A percentile compares a stretch with the other conserved stretches of the same genome.
Conservation (phyloP, 1,139 yeast species). For the Ogataea hybrid region DNA sequence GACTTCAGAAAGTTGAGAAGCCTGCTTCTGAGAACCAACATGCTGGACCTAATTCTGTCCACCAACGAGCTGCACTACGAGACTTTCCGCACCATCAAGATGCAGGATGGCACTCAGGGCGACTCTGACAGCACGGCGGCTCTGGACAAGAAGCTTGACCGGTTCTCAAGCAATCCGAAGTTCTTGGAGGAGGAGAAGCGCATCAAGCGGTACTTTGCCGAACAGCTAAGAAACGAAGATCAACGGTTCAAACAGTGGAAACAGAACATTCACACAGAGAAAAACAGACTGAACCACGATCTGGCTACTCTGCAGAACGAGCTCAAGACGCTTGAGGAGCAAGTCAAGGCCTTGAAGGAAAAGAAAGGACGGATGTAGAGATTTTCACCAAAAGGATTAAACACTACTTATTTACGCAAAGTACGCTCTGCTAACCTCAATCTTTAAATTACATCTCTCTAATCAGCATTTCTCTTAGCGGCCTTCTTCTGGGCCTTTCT, state of each 20-base stretch:
- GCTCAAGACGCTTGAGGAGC: slow-evolving; percentile 69
- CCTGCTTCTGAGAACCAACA: slow-evolving; percentile 83
- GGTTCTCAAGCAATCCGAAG: slow-evolving; percentile 70
- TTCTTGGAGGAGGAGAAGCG: slow-evolving; percentile 96
- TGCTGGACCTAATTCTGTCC: slow-evolving; percentile 83
- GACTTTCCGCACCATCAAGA: slow-evolving; percentile 77
- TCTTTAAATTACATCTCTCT: slow-evolving; percentile 19
- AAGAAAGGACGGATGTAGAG: slow-evolving; percentile 36
- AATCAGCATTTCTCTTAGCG: slow-evolving; percentile 57
- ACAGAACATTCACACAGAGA: slow-evolving; percentile 89
- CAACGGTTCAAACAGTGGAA: slow-evolving; percentile 99
- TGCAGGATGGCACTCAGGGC: slow-evolving; percentile 43
- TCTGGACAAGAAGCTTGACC: slow-evolving; percentile 33
- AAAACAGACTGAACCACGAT: slow-evolving; percentile 91
- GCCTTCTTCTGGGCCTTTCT: slow-evolving; percentile 90
- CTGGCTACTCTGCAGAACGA: slow-evolving; percentile 82
- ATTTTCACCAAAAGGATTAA: slow-evolving; percentile 4
- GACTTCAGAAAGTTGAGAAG: slow-evolving; percentile 92
- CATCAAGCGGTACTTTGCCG: slow-evolving; percentile 93
- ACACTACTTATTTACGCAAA: slow-evolving; percentile 9
- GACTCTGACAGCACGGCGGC: slow-evolving; percentile 34
- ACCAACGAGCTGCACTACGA: slow-evolving; percentile 95
- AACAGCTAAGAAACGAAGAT: slow-evolving; percentile 96
- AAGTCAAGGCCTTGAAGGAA: slow-evolving; percentile 66
- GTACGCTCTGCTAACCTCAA: slow-evolving; percentile 8